Conservation (phyloP, 202 grass and related monocot genomes). For the Setaria viridis region DNA sequence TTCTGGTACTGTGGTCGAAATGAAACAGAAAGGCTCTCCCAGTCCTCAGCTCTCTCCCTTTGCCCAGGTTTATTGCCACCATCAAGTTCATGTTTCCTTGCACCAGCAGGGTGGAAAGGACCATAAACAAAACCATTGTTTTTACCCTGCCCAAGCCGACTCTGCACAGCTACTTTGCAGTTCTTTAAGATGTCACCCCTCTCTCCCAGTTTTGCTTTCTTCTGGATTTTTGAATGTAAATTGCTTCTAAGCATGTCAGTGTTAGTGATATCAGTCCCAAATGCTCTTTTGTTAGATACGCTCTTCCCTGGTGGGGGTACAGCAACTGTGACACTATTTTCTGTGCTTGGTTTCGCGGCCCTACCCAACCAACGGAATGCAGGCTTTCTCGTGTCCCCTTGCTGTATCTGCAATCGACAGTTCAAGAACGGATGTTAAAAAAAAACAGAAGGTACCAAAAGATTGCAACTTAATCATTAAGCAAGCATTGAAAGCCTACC, state of each 20-base stretch:
- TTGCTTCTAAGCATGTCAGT: constrained; percentile 54
- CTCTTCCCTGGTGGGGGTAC: constrained; percentile 40
- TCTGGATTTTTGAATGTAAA: constrained; percentile 48
- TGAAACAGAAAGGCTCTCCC: constrained; percentile 73
- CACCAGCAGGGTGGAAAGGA: constrained; percentile 71
- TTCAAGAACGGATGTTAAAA: constrained; percentile 35
- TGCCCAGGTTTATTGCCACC: constrained; percentile 48
- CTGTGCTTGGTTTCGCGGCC: constrained; percentile 38
- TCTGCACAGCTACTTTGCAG: constrained; percentile 56
- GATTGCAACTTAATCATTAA: constrained; percentile 1
- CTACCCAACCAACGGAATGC: constrained; percentile 85
- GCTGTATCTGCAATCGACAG: constrained; percentile 58
- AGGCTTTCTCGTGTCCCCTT: constrained; percentile 75
- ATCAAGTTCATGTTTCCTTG: constrained; percentile 63
- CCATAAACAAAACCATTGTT: constrained; percentile 76
- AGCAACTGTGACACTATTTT: constrained; percentile 46
- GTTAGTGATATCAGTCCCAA: constrained; percentile 89
- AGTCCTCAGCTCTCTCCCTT: constrained; percentile 60
- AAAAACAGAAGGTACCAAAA: neutral
- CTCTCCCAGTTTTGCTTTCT: constrained; percentile 54
- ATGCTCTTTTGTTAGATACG: constrained; percentile 68
- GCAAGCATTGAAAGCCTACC: constrained; percentile 41
- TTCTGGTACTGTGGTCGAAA: constrained; percentile 85
- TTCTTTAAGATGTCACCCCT: constrained; percentile 56
- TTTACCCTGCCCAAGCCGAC: constrained; percentile 42